Percentiles rank a stretch among this genome's conserved stretches.
phyloP scores from a whole-genome alignment of 2,329 filamentous ascomycete genomes.

The Thelonectria olida region DNA sequence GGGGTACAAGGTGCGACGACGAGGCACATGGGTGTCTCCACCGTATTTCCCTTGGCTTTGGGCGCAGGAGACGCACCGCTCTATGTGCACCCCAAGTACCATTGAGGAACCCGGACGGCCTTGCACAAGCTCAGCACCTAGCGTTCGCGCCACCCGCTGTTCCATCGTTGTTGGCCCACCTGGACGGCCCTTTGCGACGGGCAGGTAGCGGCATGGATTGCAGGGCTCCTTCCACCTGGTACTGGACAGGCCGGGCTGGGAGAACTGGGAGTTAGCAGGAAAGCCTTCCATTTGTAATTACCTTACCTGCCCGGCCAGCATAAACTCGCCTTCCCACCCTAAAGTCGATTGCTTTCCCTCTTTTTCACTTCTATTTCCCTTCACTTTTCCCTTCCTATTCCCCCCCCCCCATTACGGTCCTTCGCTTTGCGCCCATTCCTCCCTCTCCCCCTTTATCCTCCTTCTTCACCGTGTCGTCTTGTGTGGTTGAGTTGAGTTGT shows the following conservation, averaged over 20 bases:
- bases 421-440: slow-evolving; percentile 42
- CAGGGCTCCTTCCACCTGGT: too few species aligned
- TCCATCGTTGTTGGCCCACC: slow-evolving; percentile 38
- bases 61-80: background rate
- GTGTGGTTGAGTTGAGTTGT: slow-evolving; percentile 29
- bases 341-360: slow-evolving; percentile 33
- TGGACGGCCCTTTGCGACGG: slow-evolving; percentile 15
- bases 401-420: slow-evolving; percentile 45
- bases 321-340: slow-evolving; percentile 13
- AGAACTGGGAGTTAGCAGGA: too few species aligned
- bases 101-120: slow-evolving; percentile 3
- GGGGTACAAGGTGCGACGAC: slow-evolving; percentile 26
- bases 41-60: background rate
- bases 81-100: slow-evolving; percentile 23
- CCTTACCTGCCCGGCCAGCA: slow-evolving; percentile 14
- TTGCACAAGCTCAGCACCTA: slow-evolving; percentile 24
- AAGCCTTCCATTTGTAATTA: background rate
- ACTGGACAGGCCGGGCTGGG: too few species aligned
- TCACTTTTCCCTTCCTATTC: slow-evolving; percentile 44
- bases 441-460: slow-evolving; percentile 25
- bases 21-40: slow-evolving; percentile 18
- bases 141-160: slow-evolving; percentile 44
- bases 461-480: slow-evolving; percentile 23
- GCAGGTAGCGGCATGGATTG: too few species aligned
- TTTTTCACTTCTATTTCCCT: slow-evolving; percentile 40